Evolutionary conservation across 2,329 filamentous ascomycete species (phyloP).

Genomic region (Nemania sp.): DNA sequence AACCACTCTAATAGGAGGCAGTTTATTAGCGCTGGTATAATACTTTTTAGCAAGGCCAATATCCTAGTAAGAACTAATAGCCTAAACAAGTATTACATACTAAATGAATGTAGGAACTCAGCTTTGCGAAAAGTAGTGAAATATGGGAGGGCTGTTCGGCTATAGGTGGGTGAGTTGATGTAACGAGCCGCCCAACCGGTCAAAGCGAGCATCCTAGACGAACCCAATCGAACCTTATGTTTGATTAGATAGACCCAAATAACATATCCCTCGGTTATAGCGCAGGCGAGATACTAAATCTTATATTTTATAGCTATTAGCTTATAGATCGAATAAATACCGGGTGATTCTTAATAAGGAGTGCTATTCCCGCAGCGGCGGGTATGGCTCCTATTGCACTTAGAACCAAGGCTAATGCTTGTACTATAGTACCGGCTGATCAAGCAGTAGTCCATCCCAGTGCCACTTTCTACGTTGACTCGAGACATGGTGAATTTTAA

Average conservation of each 20-base stretch:
- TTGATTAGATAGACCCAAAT: background rate
- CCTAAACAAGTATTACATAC: no score
- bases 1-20: background rate
- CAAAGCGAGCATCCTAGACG: background rate
- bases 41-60: constrained; percentile 7
- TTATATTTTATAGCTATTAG: no score
- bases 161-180: background rate
- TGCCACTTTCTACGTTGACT: background rate
- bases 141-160: background rate
- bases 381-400: constrained; percentile 2
- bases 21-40: constrained; percentile 8
- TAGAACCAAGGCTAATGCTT: background rate
- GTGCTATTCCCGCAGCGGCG: background rate
- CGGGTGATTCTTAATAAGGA: background rate
- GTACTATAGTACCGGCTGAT: background rate
- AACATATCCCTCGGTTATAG: background rate
- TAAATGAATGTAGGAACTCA: constrained; percentile 13
- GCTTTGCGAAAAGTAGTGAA: background rate
- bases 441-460: background rate
- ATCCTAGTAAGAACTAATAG: constrained; percentile 2
- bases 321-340: background rate
- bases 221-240: background rate
- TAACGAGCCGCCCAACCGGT: no score
- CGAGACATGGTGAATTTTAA: background rate
- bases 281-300: background rate